Evolutionary conservation across 2,329 filamentous ascomycete genomes (phyloP), one percentile per base, ranked within the genome.

Genomic region (Reticulascus tulasneorum): DNA sequence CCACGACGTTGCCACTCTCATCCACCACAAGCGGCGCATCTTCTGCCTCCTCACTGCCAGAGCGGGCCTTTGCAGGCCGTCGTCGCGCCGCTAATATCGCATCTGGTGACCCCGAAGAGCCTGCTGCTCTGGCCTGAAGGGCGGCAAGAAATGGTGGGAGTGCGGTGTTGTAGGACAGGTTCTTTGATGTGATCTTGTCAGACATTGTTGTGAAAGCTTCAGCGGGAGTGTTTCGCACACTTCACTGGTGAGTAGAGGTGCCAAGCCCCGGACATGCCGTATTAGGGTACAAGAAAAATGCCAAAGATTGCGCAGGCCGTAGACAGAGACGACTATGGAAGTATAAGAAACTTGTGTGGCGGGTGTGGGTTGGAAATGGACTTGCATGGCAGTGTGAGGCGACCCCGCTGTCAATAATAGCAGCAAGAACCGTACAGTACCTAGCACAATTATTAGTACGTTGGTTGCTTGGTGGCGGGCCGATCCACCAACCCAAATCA

Each of bases 1-100:
- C 29, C 20, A 82, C 73, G 20, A 82, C 72, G 36, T 86, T 83
- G 32, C 79, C 84, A 5, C 75, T 69, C 54, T 88, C 85, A 47
- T 91, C 77, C 5, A 93, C 77, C 33, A 87, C 79, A 0, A 87
- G 71, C 0, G 86, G 86, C 32, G 72, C 82, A 56, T 91, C 86
- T 48, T 91, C 86, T 10, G 83, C 84, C 42, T 88, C 79, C 25
- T 82, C 81, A 47, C 82, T 79, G 40, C 66, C 76, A 12, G 75
- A 77, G 23, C 70, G 71, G 60, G 66, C 74, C 62, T 68, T 74
- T 39, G 52, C 59, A 31, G 69, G 63, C n/a, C 75, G 63, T 3
- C 73, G 62, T 13, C 64, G 66, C 6, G 62, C 64, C 2, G 72
- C 66, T 23, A 77, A 62, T 26, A 75, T 62, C 5, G 72, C 69